A percentile compares a stretch with the other conserved stretches of the same genome.
phyloP scores from a whole-genome alignment of 2,329 filamentous ascomycete genomes.

The Niveomyces coronatus region DNA sequence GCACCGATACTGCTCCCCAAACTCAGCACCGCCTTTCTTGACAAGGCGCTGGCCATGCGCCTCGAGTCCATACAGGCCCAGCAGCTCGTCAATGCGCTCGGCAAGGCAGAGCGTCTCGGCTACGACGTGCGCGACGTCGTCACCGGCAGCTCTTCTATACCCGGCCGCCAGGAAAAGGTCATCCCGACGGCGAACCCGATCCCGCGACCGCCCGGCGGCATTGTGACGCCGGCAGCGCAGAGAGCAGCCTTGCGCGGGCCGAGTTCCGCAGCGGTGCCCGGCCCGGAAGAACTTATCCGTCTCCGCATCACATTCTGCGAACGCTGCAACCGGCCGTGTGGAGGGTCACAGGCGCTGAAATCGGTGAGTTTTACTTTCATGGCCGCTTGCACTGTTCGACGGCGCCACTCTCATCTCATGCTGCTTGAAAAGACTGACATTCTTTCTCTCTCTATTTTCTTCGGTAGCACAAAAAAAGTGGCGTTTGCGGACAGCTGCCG shows the following conservation, averaged over 20 bases:
- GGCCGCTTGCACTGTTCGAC: no score
- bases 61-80: constrained; percentile 44
- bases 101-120: constrained; percentile 45
- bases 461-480: constrained; percentile 19
- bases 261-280: no score
- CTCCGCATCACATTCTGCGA: constrained; percentile 3
- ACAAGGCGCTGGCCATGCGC: constrained; percentile 40
- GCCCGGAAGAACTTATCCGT: background rate
- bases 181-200: constrained; percentile 19
- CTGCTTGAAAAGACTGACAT: no score
- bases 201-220: background rate
- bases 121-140: constrained; percentile 42
- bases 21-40: constrained; percentile 39
- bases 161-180: constrained; percentile 24
- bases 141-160: constrained; percentile 8
- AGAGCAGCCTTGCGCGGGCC: no score
- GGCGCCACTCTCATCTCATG: no score
- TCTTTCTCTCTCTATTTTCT: no score
- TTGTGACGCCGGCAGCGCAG: background rate
- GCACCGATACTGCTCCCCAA: constrained; percentile 33
- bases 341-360: constrained; percentile 18
- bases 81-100: constrained; percentile 45
- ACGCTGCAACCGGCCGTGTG: constrained; percentile 25
- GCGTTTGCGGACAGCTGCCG: constrained; percentile 15
- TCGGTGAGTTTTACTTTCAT: constrained; percentile 20